These are phyloP conservation scores for Trypethelium eluteriae DNA, from an alignment of 495 filamentous ascomycete species.

Conservation along the genomic window DNA sequence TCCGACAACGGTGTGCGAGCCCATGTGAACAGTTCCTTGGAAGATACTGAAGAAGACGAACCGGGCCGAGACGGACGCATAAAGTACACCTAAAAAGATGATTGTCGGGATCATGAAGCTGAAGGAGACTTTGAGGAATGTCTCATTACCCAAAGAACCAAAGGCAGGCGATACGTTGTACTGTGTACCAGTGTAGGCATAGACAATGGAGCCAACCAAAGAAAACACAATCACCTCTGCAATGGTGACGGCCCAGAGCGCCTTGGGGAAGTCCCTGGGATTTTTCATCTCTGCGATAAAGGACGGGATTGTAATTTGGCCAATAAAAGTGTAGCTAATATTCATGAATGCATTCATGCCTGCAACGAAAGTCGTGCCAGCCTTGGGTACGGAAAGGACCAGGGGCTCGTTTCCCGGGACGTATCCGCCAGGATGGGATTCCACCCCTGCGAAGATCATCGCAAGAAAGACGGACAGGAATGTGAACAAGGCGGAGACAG, in stretches of 20 bases:
- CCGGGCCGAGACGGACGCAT: conserved; percentile 77
- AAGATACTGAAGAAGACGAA: conserved; percentile 82
- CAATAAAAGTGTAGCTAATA: conserved; percentile 88
- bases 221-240: conserved; percentile 76
- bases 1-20: conserved; percentile 68
- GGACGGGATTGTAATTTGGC: conserved; percentile 81
- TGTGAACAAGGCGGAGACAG: conserved; percentile 70
- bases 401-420: conserved; percentile 48
- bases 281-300: conserved; percentile 92
- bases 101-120: conserved; percentile 89
- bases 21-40: conserved; percentile 66
- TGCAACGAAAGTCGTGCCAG: conserved; percentile 66
- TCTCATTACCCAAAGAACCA: conserved; percentile 60
- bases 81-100: conserved; percentile 81
- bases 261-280: conserved; percentile 80
- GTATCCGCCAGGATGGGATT: conserved; percentile 54
- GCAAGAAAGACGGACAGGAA: conserved; percentile 79
- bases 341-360: conserved; percentile 81
- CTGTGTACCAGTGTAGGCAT: conserved; percentile 74
- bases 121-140: conserved; percentile 76
- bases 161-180: conserved; percentile 79
- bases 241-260: conserved; percentile 78
- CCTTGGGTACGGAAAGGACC: conserved; percentile 53
- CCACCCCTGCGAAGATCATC: conserved; percentile 66
- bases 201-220: conserved; percentile 64